Base-by-base conservation (phyloP, 2,329 filamentous ascomycete genomes). In the Monosporascus ibericus region DNA sequence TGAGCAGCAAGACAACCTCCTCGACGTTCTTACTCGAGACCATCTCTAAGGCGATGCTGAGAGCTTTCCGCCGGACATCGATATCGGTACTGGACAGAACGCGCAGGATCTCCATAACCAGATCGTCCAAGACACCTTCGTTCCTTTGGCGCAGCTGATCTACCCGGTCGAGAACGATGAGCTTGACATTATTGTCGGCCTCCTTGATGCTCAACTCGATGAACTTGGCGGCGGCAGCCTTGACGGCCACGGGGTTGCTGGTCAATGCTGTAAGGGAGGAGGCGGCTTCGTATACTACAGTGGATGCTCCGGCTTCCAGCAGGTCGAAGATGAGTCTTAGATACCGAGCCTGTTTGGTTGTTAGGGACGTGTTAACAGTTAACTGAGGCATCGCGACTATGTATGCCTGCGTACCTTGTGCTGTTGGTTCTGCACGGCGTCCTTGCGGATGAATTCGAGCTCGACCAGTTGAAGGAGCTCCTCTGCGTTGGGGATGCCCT, bases 21-120 rank as follows among this genome's bases (percentile, higher is more conserved):
- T 97, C 94, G 6, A 99, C 92, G 60, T 99, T 99, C 75, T 96
- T 95, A 81, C 92, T 96, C 0, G 92, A 94, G 5, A 99, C 90
- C 94, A 99, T 97, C 60, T 96, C 92, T 69, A 99, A 78, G 14
- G 92, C 92, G 64, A 99, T 89, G 52, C 83, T 80, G 27, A 99
- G 81, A 17, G 92, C 91, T 73, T 97, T 97, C 71, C 86, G 86
- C 64, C 94, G 86, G 50, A 99, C 94, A 66, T 97, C 94, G 59
- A 99, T 88, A 73, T 99, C 94, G 22, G 94, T 89, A 68, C 92
- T 96, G 14, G 92, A 95, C 36, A 99, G 80, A 18, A 96, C 94
- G 51, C 94, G 89, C 46, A 99, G 79, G 51, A 97, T 92, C 70
- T 99, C 94, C 94, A 99, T 97, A 5, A 89, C 90, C 48, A 97